Evolutionary conservation across 257 asterid species (phyloP).

Genomic region (Solanum chmielewskii): DNA sequence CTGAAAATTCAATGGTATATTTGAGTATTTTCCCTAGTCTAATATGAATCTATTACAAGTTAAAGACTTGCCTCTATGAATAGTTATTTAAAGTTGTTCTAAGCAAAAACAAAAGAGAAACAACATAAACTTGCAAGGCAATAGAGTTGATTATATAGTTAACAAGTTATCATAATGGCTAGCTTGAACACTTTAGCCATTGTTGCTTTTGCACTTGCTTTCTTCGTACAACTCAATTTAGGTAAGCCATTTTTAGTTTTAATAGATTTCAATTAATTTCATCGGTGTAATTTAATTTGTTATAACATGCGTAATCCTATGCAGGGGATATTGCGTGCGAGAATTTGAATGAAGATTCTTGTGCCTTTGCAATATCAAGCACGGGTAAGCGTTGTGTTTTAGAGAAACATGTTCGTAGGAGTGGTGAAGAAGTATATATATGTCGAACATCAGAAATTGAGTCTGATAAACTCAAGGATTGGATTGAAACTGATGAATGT

Average conservation of each 20-base stretch:
- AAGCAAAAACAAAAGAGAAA: not conserved
- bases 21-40: too few relatives aligned
- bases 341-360: constrained; percentile 29
- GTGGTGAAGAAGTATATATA: constrained; percentile 30
- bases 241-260: constrained; percentile 9
- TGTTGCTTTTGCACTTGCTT: constrained; percentile 14
- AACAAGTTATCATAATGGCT: constrained; percentile 23
- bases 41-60: too few relatives aligned
- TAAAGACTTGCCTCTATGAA: not conserved
- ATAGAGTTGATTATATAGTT: not conserved
- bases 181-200: constrained; percentile 1
- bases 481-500: constrained; percentile 60
- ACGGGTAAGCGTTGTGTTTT: constrained; percentile 58
- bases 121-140: not conserved
- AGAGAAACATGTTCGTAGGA: constrained; percentile 42
- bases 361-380: constrained; percentile 52
- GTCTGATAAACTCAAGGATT: constrained; percentile 31
- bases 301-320: not conserved
- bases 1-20: too few relatives aligned
- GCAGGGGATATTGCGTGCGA: constrained; percentile 49
- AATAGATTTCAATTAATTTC: not conserved
- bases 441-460: constrained; percentile 56
- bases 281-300: not conserved
- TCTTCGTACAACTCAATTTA: not conserved
- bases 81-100: not conserved